Conservation (phyloP, 2,329 filamentous ascomycete genomes). For the Ophiocordyceps robertsii region DNA sequence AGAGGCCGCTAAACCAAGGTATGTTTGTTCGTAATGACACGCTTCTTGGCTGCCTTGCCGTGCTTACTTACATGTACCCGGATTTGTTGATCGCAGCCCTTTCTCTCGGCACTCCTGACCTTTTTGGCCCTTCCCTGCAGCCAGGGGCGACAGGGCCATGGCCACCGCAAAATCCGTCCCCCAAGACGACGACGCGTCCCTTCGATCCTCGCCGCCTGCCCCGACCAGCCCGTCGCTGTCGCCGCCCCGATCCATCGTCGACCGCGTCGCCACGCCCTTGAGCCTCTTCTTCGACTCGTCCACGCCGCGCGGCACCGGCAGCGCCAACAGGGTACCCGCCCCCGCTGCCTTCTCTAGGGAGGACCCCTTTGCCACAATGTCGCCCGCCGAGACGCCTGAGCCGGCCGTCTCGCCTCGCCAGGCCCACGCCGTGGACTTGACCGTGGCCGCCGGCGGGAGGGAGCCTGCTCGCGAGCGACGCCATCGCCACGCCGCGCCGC, state of each 20-base stretch:
- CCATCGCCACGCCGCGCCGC: background rate
- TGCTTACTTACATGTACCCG: background rate
- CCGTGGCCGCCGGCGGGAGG: no score
- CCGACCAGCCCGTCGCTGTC: slow-evolving; percentile 3
- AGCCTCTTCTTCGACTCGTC: slow-evolving; percentile 6
- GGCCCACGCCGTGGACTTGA: no score
- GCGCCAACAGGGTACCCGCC: background rate
- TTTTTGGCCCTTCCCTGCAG: background rate
- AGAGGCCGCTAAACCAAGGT: background rate
- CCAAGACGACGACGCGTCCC: background rate
- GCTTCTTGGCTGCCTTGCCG: no score
- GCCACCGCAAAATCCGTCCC: background rate
- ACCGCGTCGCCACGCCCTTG: slow-evolving; percentile 9
- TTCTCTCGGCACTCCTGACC: background rate
- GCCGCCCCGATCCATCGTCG: slow-evolving; percentile 4
- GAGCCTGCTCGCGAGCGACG: background rate
- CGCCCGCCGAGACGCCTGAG: slow-evolving; percentile 6
- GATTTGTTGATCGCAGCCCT: background rate
- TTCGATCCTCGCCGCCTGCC: slow-evolving; percentile 1
- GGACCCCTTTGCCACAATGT: slow-evolving; percentile 4
- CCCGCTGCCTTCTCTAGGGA: background rate
- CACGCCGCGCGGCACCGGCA: background rate
- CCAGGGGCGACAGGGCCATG: background rate
- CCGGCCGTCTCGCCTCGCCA: background rate
- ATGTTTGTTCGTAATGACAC: background rate